phyloP scores from a whole-genome alignment of 1,284 basidiomycete species.

The Rhodotorula sp. region DNA sequence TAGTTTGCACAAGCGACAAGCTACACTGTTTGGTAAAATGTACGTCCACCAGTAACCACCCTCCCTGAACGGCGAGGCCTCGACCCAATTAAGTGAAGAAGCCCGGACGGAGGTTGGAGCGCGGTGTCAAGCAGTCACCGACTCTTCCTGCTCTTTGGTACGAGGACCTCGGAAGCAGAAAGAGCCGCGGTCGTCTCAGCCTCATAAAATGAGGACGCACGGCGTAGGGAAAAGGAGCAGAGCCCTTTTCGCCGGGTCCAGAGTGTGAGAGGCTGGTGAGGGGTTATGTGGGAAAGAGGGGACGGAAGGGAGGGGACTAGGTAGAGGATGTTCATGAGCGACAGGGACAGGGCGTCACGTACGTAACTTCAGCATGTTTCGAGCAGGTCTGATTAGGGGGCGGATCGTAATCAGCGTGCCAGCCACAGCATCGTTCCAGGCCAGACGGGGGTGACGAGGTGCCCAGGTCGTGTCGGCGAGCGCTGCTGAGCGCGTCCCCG shows the following conservation, averaged over 20 bases:
- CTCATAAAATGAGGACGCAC: constrained; percentile 20
- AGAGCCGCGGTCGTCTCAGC: constrained; percentile 10
- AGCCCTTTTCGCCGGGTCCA: constrained; percentile 14
- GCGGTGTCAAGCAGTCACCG: constrained; percentile 12
- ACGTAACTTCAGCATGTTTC: neutral
- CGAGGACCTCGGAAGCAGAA: neutral
- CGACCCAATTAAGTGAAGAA: neutral
- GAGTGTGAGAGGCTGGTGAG: constrained; percentile 23
- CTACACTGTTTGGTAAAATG: neutral
- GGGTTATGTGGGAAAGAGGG: neutral
- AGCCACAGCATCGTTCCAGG: no score
- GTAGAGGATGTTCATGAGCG: neutral
- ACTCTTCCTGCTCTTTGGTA: neutral
- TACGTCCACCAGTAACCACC: constrained; percentile 1
- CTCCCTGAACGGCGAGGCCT: neutral
- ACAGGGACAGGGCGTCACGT: neutral
- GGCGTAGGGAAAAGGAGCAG: constrained; percentile 1
- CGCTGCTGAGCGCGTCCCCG: neutral
- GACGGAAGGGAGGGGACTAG: no score
- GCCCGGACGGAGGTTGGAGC: neutral
- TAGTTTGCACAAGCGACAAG: neutral
- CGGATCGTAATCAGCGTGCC: no score
- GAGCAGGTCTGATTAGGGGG: no score
- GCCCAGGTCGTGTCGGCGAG: neutral
- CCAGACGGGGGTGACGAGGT: no score